Evolutionary conservation across 2,329 filamentous ascomycete species (phyloP), one percentile per base, ranked within the genome.

Genomic region (Ophiostoma tasmaniense): DNA sequence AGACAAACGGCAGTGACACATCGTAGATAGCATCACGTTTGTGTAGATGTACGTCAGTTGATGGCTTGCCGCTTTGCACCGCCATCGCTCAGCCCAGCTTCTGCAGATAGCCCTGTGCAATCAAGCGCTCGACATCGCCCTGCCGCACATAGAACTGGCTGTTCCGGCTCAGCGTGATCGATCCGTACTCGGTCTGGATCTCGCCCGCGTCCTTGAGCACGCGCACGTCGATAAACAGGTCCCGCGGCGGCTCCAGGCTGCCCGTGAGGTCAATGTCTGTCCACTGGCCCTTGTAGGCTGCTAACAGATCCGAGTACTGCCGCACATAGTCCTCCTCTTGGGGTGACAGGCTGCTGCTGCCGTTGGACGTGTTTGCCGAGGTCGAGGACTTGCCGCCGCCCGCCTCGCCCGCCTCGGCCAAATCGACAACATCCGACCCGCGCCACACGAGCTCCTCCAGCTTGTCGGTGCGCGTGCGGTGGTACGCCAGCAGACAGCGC

Each of bases 171-270:
- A 99, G 84, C 71, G 91, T 98, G 75, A 99, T 97, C 14, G 93
- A 91, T 90, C 95, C 95, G 77, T 99, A 99, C 83, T 99, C 96
- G 0, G 95, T 99, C 81, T 99, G 94, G 73, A 99, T 97, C 82
- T 99, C 95, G 4, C 96, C 95, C 1, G 94, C 95, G 81, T 99
- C 95, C 78, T 95, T 97, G 72, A 99, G 80, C 66, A 99, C 95
- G 64, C 95, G 85, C 45, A 99, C 95, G 78, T 99, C 95, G 75
- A 99, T 96, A 78, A 98, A 99, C 67, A 99, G 81, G 79, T 99
- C 95, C 74, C 88, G 87, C n/a, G 95, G 95, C 30, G 95, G 95
- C 76, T 97, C 93, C 76, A 99, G 81, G 75, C 91, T 95, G 39
- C 95, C 95, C 2, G 95, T 97, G 68, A 99, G 82, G 79, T 99